These are phyloP conservation scores for Chalciporus piperatus DNA, from an alignment of 768 basidiomycete genomes.

Conservation along the genomic window DNA sequence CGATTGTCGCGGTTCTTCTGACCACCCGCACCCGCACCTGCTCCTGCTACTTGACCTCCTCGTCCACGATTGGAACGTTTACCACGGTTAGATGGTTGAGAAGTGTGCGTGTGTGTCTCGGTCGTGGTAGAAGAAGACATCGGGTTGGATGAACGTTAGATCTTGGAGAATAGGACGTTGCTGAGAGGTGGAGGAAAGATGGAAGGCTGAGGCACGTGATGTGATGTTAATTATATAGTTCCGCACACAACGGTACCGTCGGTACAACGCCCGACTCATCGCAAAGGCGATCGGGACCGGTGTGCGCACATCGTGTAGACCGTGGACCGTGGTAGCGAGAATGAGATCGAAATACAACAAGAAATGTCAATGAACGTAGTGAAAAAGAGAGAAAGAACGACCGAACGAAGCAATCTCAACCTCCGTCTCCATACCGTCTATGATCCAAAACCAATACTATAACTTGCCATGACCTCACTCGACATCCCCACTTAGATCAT, in stretches of 20 bases:
- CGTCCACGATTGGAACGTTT: slow-evolving; percentile 21
- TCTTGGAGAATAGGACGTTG: background rate
- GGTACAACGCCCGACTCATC: background rate
- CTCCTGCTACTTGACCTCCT: slow-evolving; percentile 9
- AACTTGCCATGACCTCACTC: too few relatives aligned
- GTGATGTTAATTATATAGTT: too few relatives aligned
- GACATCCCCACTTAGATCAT: slow-evolving; percentile 20
- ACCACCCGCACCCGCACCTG: too few relatives aligned
- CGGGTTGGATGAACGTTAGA: background rate
- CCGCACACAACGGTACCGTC: too few relatives aligned
- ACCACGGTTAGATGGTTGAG: background rate
- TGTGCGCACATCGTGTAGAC: too few relatives aligned
- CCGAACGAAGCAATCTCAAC: too few relatives aligned
- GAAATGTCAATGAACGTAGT: too few relatives aligned
- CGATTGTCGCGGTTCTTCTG: background rate
- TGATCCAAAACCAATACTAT: too few relatives aligned
- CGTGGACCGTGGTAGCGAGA: too few relatives aligned
- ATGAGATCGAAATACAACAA: background rate
- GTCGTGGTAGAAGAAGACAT: slow-evolving; percentile 23
- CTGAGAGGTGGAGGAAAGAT: background rate
- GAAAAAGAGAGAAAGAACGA: too few relatives aligned
- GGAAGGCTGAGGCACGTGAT: background rate
- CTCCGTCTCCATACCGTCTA: too few relatives aligned
- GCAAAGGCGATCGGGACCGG: background rate
- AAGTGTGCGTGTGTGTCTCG: slow-evolving; percentile 4